Conservation (phyloP, 2,329 filamentous ascomycete genomes). For the Penicillium paneum region DNA sequence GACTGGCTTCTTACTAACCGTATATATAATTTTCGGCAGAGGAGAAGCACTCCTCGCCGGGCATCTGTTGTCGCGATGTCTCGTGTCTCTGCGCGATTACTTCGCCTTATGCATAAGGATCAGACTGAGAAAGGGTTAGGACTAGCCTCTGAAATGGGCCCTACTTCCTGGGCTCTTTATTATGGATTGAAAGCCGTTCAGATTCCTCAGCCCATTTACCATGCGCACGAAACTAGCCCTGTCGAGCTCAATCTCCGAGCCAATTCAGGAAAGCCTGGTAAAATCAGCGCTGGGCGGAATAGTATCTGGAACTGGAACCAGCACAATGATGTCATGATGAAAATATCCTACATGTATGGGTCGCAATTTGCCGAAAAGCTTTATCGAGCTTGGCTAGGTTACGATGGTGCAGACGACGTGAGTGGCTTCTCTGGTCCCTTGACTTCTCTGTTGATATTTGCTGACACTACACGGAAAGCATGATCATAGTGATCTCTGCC, state of each 20-base stretch:
- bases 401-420: slow-evolving; percentile 2
- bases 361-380: slow-evolving; percentile 6
- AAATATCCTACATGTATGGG: slow-evolving; percentile 6
- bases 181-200: slow-evolving; percentile 14
- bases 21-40: slow-evolving; percentile 8
- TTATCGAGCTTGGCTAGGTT: slow-evolving; percentile 11
- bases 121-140: background rate
- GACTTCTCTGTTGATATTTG: background rate
- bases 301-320: slow-evolving; percentile 10
- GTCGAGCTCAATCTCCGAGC: background rate
- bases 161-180: slow-evolving; percentile 8
- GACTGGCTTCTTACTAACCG: slow-evolving; percentile 9
- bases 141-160: slow-evolving; percentile 13
- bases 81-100: slow-evolving; percentile 1
- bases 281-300: slow-evolving; percentile 1
- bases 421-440: background rate
- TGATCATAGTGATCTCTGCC: background rate
- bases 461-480: background rate
- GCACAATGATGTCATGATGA: slow-evolving; percentile 7
- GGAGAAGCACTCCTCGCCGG: background rate
- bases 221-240: slow-evolving; percentile 1
- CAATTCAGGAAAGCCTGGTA: slow-evolving; percentile 6
- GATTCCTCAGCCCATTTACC: slow-evolving; percentile 11
- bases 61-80: slow-evolving; percentile 11
- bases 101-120: slow-evolving; percentile 4